Evolutionary conservation across 1,139 yeast genomes (phyloP), one percentile per base, ranked within the genome.

Genomic region (Yamadazyma membranifaciens): DNA sequence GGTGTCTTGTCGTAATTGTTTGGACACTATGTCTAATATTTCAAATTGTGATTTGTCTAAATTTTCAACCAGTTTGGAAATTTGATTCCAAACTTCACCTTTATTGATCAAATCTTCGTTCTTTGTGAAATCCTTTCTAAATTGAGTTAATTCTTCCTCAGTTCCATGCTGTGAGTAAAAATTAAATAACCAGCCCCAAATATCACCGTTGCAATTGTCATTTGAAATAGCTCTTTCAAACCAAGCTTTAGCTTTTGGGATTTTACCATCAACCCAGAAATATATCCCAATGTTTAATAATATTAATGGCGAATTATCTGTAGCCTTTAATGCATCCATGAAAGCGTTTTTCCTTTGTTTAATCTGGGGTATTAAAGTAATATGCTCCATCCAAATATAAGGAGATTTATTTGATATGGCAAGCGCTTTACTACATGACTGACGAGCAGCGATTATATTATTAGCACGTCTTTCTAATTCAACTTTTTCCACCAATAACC

Each of bases 241-340:
- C 92, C 96, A 91, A 12, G 81, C 72, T 42, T 69, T 67, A 0
- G 95, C 89, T 49, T 82, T 83, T 2, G 74, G 62, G 31, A 70
- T 62, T 50, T 86, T 87, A 0, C 86, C 83, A 28, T 80, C 87
- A 2, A 65, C 54, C 84, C 86, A 86, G 50, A 88, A 81, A 46
- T 79, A 78, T 6, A 73, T 63, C 0, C 94, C 97, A 36, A 87
- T 81, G 1, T 78, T 71, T 20, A 80, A 50, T 17, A 91, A 64
- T 1, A 91, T 75, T 26, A 71, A 50, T 0, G 83, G 70, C 37
- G 83, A 71, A 47, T 84, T 84, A 37, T 76, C 68, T 0, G 95
- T 85, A 7, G 71, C 73, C 44, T 73, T 76, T 43, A 92, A 67
- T 0, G 97, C 96, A 55, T 84, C 89, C 25, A 83, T 68, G 42